Evolutionary conservation across 345 rosid genomes (phyloP), one percentile per base, ranked within the genome.

Genomic region (Brassica cretica): DNA sequence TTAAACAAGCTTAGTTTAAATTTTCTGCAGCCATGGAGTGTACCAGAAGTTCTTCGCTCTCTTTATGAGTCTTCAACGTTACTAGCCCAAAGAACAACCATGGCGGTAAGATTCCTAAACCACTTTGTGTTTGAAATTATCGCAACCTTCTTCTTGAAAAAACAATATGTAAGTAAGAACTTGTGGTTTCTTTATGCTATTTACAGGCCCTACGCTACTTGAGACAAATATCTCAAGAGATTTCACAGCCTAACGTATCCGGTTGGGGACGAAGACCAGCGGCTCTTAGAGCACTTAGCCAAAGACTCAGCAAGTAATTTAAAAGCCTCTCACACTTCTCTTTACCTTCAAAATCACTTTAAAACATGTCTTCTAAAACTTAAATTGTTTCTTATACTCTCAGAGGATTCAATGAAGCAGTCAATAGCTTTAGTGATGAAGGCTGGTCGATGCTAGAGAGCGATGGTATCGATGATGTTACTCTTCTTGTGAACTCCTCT

Each of bases 251-350:
- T 59, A 95, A 81, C 70, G 98, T 89, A 65, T 75, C 86, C 0
- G 93, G 93, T 49, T 90, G 97, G 91, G 98, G 96, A 51, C 86
- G 98, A 82, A 86, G 98, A 77, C 99, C 99, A 44, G 99, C 98
- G 3, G 97, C 94, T 37, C 83, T 95, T 64, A 88, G 97, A 63
- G 91, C 93, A 69, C 84, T 92, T 64, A 89, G 97, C 78, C 98
- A 92, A 85, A 88, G 94, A 82, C 84, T 94, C 73, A 92, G 89
- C 95, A 92, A 84, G 98, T 92, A 79, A 73, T 1, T 35, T n/a
- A 44, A 60, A 58, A 30, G 7, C 64, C 66, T 72, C 63, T 24
- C 44, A 67, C 35, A 81, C 14, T 81, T 49, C 67, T n/a, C 18
- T 49, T n/a, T n/a, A 62, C 10, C 37, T 51, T 64, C 60, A 62